These are phyloP conservation scores for Neurospora sp. DNA, from an alignment of 495 filamentous ascomycete species.

Conservation along the genomic window DNA sequence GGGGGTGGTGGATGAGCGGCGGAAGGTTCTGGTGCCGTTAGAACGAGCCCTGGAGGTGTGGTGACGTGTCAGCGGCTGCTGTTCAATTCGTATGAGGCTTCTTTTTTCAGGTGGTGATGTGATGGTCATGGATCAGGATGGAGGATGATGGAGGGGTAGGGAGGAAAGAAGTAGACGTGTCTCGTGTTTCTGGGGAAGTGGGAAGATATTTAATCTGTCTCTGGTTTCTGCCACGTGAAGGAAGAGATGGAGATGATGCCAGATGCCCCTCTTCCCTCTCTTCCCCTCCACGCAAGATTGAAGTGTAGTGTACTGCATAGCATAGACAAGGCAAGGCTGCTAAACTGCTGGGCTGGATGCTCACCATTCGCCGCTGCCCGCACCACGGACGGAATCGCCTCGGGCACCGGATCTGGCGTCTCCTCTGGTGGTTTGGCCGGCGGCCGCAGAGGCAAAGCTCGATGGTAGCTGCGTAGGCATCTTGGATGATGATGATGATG, in stretches of 20 bases:
- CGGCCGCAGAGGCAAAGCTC: conserved; percentile 75
- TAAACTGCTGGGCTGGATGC: not conserved
- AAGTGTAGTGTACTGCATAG: not conserved
- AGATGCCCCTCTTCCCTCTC: not conserved
- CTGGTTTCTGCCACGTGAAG: not conserved
- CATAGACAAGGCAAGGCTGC: not conserved
- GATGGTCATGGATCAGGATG: not conserved
- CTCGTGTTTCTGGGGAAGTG: not conserved
- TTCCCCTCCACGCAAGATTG: not conserved
- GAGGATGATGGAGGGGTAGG: not conserved
- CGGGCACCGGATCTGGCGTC: conserved; percentile 29
- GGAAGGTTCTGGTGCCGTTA: conserved; percentile 82
- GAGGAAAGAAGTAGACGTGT: not conserved
- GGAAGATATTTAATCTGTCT: not conserved
- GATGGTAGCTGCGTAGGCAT: conserved; percentile 74
- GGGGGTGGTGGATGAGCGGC: conserved; percentile 58
- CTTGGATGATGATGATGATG: not conserved
- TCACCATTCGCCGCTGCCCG: conserved; percentile 28
- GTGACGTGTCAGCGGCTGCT: not conserved
- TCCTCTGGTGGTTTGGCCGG: conserved; percentile 53
- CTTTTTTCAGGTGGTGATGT: not conserved
- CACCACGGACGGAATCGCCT: conserved; percentile 16
- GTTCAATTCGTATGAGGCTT: not conserved
- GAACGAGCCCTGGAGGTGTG: conserved; percentile 30
- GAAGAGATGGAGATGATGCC: not conserved